Evolutionary conservation across 768 basidiomycete species (phyloP).

Genomic region (Coprinellus aureogranulatus): DNA sequence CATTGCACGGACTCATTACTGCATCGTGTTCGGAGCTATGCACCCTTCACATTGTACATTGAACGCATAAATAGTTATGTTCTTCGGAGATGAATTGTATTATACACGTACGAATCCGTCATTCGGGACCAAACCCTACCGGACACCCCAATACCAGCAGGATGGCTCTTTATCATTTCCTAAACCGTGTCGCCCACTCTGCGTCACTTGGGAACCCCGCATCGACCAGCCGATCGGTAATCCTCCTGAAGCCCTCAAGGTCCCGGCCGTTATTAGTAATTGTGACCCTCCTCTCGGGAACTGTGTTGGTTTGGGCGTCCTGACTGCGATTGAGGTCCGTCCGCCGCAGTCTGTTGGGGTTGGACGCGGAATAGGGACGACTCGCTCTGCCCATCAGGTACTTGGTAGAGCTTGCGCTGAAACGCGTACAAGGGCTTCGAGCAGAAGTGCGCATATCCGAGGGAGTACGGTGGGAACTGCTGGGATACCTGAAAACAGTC

Average conservation of each 20-base stretch:
- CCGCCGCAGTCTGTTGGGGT: no score
- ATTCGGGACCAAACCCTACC: no score
- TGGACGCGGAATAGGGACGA: constrained; percentile 40
- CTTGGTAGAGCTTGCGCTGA: constrained; percentile 43
- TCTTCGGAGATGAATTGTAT: no score
- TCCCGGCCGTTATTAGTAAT: constrained; percentile 59
- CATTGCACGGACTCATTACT: no score
- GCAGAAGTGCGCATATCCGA: constrained; percentile 55
- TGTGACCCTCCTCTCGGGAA: constrained; percentile 46
- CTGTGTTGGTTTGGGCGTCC: neutral
- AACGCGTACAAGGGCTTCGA: constrained; percentile 47
- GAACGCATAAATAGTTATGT: no score
- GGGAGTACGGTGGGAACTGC: constrained; percentile 44
- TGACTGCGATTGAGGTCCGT: neutral
- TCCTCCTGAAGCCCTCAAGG: constrained; percentile 34
- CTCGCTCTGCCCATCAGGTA: constrained; percentile 46
- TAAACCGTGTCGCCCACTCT: neutral
- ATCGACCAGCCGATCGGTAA: neutral
- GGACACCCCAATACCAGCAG: no score
- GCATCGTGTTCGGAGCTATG: no score
- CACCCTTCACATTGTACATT: no score
- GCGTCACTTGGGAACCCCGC: neutral
- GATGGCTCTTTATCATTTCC: neutral
- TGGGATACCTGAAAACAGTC: constrained; percentile 43
- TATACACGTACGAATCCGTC: no score